These are phyloP conservation scores for Pseudisothecium myosuroides DNA, from an alignment of 225 moss, liverwort and hornwort genomes.

Conservation along the genomic window DNA sequence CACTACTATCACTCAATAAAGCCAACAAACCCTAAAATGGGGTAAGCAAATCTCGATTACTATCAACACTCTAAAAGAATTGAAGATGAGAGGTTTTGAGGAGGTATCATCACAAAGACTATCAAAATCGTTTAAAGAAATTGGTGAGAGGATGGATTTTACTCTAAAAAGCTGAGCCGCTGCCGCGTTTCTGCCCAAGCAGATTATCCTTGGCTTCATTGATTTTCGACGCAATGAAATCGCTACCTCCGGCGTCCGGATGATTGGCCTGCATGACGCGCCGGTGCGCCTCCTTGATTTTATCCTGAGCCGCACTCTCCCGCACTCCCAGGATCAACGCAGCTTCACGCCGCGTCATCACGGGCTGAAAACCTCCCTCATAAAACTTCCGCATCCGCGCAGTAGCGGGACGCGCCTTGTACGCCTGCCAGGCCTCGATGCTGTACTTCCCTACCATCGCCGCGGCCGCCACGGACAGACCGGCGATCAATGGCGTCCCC, in stretches of 20 bases:
- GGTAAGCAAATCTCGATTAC: neutral
- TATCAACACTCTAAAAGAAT: neutral
- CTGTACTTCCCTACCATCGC: constrained; percentile 66
- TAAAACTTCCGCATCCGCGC: constrained; percentile 79
- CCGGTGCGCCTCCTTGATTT: constrained; percentile 88
- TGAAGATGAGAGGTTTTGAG: neutral
- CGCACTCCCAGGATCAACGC: constrained; percentile 88
- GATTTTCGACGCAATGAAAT: constrained; percentile 83
- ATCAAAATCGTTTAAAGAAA: neutral
- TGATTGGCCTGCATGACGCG: constrained; percentile 97
- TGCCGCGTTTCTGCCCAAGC: constrained; percentile 79
- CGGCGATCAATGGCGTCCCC: constrained; percentile 70
- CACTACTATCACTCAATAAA: neutral
- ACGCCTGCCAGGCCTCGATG: constrained; percentile 74
- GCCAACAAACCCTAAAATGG: neutral
- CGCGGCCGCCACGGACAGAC: constrained; percentile 62
- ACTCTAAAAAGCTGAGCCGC: constrained; percentile 77
- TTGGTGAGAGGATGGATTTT: neutral
- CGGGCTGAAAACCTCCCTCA: constrained; percentile 85
- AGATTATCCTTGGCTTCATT: constrained; percentile 93
- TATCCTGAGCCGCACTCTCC: constrained; percentile 85
- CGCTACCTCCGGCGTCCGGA: constrained; percentile 86
- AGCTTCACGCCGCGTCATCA: constrained; percentile 83
- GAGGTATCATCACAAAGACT: neutral
- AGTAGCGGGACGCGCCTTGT: constrained; percentile 54